Base-by-base conservation (phyloP, 2,329 filamentous ascomycete species). In the Fusarium sp. region DNA sequence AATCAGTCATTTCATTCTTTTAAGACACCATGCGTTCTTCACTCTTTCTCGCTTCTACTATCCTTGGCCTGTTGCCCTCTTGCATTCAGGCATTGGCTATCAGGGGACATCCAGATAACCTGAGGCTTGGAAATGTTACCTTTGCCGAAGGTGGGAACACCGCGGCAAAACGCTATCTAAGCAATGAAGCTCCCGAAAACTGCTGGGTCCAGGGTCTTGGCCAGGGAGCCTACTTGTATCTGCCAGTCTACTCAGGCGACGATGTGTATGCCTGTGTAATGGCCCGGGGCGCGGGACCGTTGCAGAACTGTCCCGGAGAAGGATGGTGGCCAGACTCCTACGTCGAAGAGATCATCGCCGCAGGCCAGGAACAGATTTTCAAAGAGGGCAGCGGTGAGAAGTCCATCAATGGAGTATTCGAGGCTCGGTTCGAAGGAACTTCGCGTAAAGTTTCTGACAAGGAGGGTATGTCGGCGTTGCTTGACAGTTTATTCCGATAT, bases 291-390 rank as follows among this genome's bases (percentile, higher is more conserved):
- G 23, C 21, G 12, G 44, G 20, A 35, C 7, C 18, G 9, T 23
- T 28, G 5, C 31, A 20, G 28, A 35, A 23, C 12, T 62, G 58
- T 21, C 53, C 53, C 5, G 26, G 48, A 4, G 31, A 57, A 5
- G 20, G 46, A 7, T 57, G 58, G 58, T 62, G 39, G 58, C 58
- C 58, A 13, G 35, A 49, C 11, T 38, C 38, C 8, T 57, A 62
- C 15, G 52, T 57, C 20, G 44, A 62, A 12, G 52, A 62, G n/a
- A 57, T 50, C 21, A 26, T 62, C n/a, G 16, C 35, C 6, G 43
- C 42, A 5, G 57, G 57, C 13, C 31, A 57, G 13, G 58, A 62
- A 18, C 53, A 62, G 12, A 57, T 57, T 38, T 44, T 44, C n/a
- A 57, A 62, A 12, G 53, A 62, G 15, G 53, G 53, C 12, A 21